Conservation (phyloP, 2,329 filamentous ascomycete species). For the Mycogone perniciosa region DNA sequence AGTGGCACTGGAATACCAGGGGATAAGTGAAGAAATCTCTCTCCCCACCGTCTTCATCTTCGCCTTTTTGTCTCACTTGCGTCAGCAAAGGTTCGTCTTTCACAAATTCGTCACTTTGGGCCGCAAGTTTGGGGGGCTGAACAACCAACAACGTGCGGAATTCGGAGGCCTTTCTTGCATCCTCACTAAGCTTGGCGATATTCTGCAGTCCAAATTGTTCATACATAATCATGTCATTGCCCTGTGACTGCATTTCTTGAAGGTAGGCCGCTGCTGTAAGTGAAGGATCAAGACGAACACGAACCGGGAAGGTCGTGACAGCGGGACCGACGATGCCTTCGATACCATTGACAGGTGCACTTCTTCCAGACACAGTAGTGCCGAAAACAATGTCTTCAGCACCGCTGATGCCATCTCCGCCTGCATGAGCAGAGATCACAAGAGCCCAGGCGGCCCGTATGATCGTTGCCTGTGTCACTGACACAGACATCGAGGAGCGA, state of each 20-base stretch:
- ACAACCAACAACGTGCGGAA: constrained; percentile 23
- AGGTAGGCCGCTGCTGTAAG: constrained; percentile 14
- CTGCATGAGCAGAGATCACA: background rate
- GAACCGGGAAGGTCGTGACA: constrained; percentile 24
- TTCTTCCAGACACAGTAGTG: constrained; percentile 21
- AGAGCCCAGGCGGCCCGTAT: constrained; percentile 1
- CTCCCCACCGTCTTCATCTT: background rate
- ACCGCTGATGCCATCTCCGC: background rate
- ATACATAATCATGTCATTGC: background rate
- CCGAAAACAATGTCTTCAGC: constrained; percentile 19
- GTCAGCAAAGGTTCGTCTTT: too few species aligned
- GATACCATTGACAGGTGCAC: constrained; percentile 20
- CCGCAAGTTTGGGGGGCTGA: constrained; percentile 9
- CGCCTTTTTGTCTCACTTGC: background rate
- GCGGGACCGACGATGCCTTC: constrained; percentile 22
- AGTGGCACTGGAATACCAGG: background rate
- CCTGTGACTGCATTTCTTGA: background rate
- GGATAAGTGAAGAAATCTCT: background rate
- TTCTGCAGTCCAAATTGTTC: constrained; percentile 17
- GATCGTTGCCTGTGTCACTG: background rate
- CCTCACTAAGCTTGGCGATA: constrained; percentile 12
- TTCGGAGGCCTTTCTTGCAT: constrained; percentile 14
- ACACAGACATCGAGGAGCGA: background rate
- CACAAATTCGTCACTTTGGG: background rate
- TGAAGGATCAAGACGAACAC: constrained; percentile 11